phyloP scores from a whole-genome alignment of 352 stramenopile species.

The Phytophthora pseudosyringae region DNA sequence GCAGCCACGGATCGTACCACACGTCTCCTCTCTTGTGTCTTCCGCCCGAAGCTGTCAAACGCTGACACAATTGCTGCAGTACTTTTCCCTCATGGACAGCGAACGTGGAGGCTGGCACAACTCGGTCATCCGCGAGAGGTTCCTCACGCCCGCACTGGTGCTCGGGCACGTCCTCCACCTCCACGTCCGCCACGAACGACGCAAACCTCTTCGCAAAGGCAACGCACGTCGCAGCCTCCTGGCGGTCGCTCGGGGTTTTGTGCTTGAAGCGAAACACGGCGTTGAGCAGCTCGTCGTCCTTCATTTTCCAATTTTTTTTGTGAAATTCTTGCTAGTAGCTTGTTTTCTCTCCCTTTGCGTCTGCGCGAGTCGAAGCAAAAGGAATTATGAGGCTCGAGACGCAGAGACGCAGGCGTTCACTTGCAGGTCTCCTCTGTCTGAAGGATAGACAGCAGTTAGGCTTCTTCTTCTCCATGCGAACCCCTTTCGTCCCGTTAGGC shows the following conservation, averaged over 20 bases:
- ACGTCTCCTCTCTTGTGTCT: conserved; percentile 31
- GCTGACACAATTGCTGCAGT: conserved; percentile 19
- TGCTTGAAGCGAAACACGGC: conserved; percentile 58
- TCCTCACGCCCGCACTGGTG: conserved; percentile 22
- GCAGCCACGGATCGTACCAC: conserved; percentile 53
- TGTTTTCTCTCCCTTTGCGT: too few relatives aligned
- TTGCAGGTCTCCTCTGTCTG: not conserved
- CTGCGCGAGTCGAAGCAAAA: too few relatives aligned
- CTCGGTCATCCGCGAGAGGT: conserved; percentile 29
- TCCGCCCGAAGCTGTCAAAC: conserved; percentile 10
- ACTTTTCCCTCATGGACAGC: conserved; percentile 33
- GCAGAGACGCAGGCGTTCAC: not conserved
- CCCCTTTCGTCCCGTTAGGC: not conserved
- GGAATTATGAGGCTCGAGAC: too few relatives aligned
- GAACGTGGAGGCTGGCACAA: conserved; percentile 32
- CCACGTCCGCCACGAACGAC: not conserved
- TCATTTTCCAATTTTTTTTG: too few relatives aligned
- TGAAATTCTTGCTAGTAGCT: too few relatives aligned
- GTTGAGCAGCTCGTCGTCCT: conserved; percentile 25
- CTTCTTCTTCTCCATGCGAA: not conserved
- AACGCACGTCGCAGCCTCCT: conserved; percentile 19
- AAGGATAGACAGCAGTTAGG: not conserved
- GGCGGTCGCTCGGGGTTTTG: conserved; percentile 36
- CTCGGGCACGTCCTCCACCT: conserved; percentile 7
- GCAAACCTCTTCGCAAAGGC: conserved; percentile 18